Base-by-base conservation (phyloP, 2,329 filamentous ascomycete species). In the Trichoderma koningii region DNA sequence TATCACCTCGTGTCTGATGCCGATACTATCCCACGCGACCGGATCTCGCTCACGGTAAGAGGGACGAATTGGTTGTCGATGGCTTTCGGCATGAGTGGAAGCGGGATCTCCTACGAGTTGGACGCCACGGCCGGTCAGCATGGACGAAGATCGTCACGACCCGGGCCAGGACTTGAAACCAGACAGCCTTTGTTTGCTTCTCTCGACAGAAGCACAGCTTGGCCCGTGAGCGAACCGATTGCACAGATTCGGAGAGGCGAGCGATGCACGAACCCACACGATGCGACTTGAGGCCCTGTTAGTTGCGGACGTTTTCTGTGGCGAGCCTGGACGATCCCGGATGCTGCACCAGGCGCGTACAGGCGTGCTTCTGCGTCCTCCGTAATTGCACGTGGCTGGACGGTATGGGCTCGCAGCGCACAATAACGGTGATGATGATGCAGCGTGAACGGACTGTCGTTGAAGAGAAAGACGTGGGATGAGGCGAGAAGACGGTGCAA, bases 301-400 rank as follows among this genome's bases (percentile, higher is more conserved):
- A 63, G 41, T 55, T 17, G 55, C 60, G 60, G 41, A 45, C 17
- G n/a, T 41, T n/a, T 26, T 42, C 14, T 19, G 23, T 30, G 42
- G 48, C 30, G 10, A 5, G n/a, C 17, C 41, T 53, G 45, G 30
- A 38, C 28, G 41, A 63, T 63, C 59, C 55, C 59, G 53, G 60
- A 53, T 63, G 41, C 23, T 47, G 38, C 34, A 62, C 41, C 48
- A 23, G 23, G 41, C 26, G 21, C 21, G 21, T 17, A 28, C 26
- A 4, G 15, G 41, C 19, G 26, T 19, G 50, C 30, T 50, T 45
- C 44, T 41, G 45, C 30, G 23, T 48, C 28, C 12, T 50, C 50
- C 60, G 60, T 47, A 63, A 55, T 41, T 14, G 60, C 60, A 53
- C 50, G 59, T 63, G 48, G 47, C 48, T 17, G n/a, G 38, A 34